Base-by-base conservation (phyloP, 2,329 filamentous ascomycete species). In the Nothomitra cinnamomea region DNA sequence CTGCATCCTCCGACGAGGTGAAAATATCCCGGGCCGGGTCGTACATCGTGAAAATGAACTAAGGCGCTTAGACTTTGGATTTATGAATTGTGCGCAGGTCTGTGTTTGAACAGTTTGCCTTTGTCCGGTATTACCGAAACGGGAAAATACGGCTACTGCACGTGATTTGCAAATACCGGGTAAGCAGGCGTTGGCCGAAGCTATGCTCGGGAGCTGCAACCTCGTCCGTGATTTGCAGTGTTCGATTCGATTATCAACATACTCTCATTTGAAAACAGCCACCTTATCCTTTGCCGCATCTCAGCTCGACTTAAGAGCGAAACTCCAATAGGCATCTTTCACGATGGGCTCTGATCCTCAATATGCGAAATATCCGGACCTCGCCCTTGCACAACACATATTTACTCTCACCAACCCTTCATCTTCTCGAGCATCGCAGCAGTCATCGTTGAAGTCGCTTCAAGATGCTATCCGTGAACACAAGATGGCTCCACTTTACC, bases 401-500 rank as follows among this genome's bases (percentile, higher is more conserved):
- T 92, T 92, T 73, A 83, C 83, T 65, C 77, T 92, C 71, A 87
- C 85, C 65, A 89, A 89, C 69, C 79, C 84, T 61, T 83, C 85
- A 60, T 79, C 85, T 61, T 70, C 80, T 56, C 76, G 77, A 65
- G 69, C 76, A 56, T 67, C 72, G 58, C 86, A 89, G 69, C 80
- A 89, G 69, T 69, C 77, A 54, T 80, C 86, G 40, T 75, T 82
- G 60, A 85, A 86, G 70, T 74, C 75, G 57, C 75, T 94, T 56
- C 83, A 89, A 73, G 82, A 89, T 77, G 85, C 83, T 67, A 90
- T 94, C 68, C 71, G 73, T 62, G 79, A 87, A 69, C 77, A 90
- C 67, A 86, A 88, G 72, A 92, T 92, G 84, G 86, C 86, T 17
- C 85, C 86, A 25, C 78, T 94, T 57, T 94, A 92, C 72, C 80